A percentile compares a stretch with the other conserved stretches of the same genome.
Conservation (phyloP, 495 filamentous ascomycete species). For the Geopyxis carbonaria region DNA sequence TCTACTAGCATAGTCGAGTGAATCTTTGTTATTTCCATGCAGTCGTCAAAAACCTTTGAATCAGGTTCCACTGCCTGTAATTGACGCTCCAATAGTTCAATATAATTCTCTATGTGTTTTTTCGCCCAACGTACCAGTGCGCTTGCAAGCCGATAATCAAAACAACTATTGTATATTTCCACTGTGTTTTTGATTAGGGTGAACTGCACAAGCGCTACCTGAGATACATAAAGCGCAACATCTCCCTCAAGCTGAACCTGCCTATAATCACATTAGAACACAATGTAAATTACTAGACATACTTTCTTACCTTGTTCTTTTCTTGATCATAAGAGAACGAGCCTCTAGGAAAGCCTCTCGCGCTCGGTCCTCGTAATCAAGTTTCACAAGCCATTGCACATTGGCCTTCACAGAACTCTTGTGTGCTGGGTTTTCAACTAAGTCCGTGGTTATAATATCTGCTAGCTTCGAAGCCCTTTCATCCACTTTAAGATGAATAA, state of each 20-base stretch:
- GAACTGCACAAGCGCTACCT: constrained; percentile 95
- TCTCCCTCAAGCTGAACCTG: constrained; percentile 90
- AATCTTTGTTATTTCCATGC: constrained; percentile 61
- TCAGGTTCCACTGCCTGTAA: constrained; percentile 59
- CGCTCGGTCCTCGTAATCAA: constrained; percentile 82
- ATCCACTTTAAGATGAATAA: constrained; percentile 76
- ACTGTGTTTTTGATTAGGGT: constrained; percentile 82
- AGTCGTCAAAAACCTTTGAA: constrained; percentile 58
- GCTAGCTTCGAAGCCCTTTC: constrained; percentile 69
- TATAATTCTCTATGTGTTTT: constrained; percentile 78
- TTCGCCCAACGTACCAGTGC: constrained; percentile 95
- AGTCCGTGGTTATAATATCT: constrained; percentile 49
- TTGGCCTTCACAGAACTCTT: constrained; percentile 51
- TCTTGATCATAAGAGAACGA: constrained; percentile 54
- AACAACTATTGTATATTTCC: constrained; percentile 72
- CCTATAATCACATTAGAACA: constrained; percentile 28
- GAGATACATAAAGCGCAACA: constrained; percentile 78
- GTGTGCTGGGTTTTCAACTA: constrained; percentile 52
- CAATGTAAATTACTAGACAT: constrained; percentile 22
- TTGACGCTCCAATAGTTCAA: constrained; percentile 61
- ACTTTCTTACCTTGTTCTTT: constrained; percentile 71
- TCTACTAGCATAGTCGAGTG: constrained; percentile 67
- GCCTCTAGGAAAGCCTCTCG: constrained; percentile 71
- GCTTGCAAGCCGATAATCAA: constrained; percentile 69
- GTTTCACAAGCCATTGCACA: constrained; percentile 61